Evolutionary conservation across 805 yeast species (phyloP).

Genomic region (Candida fluviatilis): DNA sequence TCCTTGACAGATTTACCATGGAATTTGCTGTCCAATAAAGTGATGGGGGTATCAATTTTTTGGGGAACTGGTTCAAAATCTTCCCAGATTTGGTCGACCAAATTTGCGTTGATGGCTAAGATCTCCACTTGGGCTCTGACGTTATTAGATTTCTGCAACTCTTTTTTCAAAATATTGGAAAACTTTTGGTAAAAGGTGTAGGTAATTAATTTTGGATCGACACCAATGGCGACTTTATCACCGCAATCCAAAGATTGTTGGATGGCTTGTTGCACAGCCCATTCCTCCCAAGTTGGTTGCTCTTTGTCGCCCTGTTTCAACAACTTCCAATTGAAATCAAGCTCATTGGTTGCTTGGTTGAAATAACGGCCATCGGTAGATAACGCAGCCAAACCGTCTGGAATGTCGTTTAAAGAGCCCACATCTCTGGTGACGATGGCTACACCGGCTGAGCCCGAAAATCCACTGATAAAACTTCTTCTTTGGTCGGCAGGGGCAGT

Average conservation of each 20-base stretch:
- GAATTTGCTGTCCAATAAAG: slow-evolving; percentile 46
- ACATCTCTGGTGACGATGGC: slow-evolving; percentile 55
- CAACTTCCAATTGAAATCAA: slow-evolving; percentile 58
- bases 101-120: slow-evolving; percentile 50
- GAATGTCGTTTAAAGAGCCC: slow-evolving; percentile 44
- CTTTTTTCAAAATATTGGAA: slow-evolving; percentile 24
- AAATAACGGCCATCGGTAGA: slow-evolving; percentile 62
- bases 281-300: slow-evolving; percentile 55
- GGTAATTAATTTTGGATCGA: slow-evolving; percentile 49
- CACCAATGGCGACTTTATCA: slow-evolving; percentile 31
- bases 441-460: slow-evolving; percentile 59
- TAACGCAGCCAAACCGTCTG: slow-evolving; percentile 53
- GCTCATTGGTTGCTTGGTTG: slow-evolving; percentile 52
- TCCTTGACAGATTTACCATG: slow-evolving; percentile 61
- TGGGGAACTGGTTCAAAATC: slow-evolving; percentile 60
- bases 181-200: slow-evolving; percentile 30
- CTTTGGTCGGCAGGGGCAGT: slow-evolving; percentile 51
- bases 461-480: slow-evolving; percentile 54
- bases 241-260: slow-evolving; percentile 48
- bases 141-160: slow-evolving; percentile 13
- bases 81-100: slow-evolving; percentile 75
- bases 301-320: slow-evolving; percentile 49
- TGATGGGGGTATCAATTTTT: slow-evolving; percentile 46
- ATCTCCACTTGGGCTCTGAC: slow-evolving; percentile 36
- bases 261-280: slow-evolving; percentile 49